Percentiles rank a stretch among this genome's conserved stretches.
phyloP scores from a whole-genome alignment of 441 rosid species.

The Eutrema salsugineum region DNA sequence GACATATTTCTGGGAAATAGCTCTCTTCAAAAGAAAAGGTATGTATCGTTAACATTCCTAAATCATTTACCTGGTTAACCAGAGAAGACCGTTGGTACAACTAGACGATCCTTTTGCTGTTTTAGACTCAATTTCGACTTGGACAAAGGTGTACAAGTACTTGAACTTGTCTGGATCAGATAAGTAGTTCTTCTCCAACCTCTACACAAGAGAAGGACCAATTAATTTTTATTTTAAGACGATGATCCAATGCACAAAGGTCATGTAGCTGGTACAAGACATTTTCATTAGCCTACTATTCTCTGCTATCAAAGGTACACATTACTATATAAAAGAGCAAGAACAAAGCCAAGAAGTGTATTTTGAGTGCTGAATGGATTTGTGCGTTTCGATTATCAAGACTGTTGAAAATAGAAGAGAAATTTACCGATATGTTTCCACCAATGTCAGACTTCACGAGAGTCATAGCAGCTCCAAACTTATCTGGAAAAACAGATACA shows the following conservation, averaged over 20 bases:
- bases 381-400: neutral
- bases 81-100: conserved; percentile 92
- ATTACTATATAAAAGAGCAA: neutral
- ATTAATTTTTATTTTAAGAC: neutral
- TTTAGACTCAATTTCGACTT: conserved; percentile 72
- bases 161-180: conserved; percentile 58
- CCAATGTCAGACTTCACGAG: conserved; percentile 89
- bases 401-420: neutral
- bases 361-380: neutral
- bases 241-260: neutral
- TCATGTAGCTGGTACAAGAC: neutral
- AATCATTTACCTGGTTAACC: conserved; percentile 71
- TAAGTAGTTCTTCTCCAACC: conserved; percentile 74
- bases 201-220: conserved; percentile 36
- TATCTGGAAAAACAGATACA: conserved; percentile 45
- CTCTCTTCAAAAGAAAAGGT: neutral
- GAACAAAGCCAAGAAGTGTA: neutral
- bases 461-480: conserved; percentile 88
- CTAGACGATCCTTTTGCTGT: conserved; percentile 81
- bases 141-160: conserved; percentile 68
- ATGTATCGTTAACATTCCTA: neutral
- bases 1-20: neutral
- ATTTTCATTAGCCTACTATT: neutral
- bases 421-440: conserved; percentile 74
- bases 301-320: neutral